Evolutionary conservation across 2,329 filamentous ascomycete genomes (phyloP), one percentile per base, ranked within the genome.

Genomic region (Sporothrix schenckii): DNA sequence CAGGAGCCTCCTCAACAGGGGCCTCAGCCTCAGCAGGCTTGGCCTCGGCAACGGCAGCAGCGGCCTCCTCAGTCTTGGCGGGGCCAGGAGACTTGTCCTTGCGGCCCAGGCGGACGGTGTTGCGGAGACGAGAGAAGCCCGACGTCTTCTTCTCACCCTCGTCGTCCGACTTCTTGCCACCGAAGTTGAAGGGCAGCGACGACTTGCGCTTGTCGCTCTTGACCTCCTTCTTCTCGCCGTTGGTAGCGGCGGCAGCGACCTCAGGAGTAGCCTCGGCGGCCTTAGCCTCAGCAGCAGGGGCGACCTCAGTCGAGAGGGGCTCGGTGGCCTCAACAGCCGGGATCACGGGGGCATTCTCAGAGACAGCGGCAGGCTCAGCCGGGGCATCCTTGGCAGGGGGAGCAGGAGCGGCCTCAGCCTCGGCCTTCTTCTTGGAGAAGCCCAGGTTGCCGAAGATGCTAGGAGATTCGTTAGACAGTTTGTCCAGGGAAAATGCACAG

Each of bases 161-260:
- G 76, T 88, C 85, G 74, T 89, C 89, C 1, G 85, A 86, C 81
- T 87, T 86, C 89, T 92, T 91, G 81, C 92, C 89, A 47, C 72
- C 73, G 77, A 88, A 89, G 76, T 88, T 88, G 81, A 96, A 96
- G 65, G 86, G 85, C 10, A 88, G 80, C 77, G 94, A 90, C 75
- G 92, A 95, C 81, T 89, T 89, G 80, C 93, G 92, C 91, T 96
- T 97, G 81, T 88, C 85, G 63, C 80, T 80, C 88, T 92, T 93
- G 75, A 85, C 79, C 73, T 87, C 86, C 81, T 88, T 88, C 80
- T 87, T 87, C 81, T 89, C 88, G 72, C 83, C 83, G 74, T 83
- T 84, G 75, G 81, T 81, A 72, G 80, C 81, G 72, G 83, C 82
- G 69, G 81, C 76, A 60, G 73, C 44, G 7, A 49, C 77, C 75